Conservation (phyloP, 176 grass and related monocot genomes). For the Phyllostachys edulis region DNA sequence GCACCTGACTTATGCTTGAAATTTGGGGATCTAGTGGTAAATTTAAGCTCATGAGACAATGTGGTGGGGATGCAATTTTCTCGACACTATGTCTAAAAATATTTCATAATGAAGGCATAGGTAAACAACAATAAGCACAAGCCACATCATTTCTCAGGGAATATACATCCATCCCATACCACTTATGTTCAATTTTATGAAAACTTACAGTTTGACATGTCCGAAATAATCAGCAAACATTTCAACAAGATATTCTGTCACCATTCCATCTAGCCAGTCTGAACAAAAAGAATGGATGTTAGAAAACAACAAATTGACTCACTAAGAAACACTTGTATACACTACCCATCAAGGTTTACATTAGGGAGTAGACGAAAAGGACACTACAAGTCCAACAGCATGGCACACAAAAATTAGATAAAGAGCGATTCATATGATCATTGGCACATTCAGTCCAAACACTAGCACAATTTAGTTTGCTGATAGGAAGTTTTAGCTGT, state of each 20-base stretch:
- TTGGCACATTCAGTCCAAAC: not conserved
- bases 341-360: not conserved
- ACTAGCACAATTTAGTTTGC: not conserved
- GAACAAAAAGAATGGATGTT: conserved; percentile 24
- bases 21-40: not conserved
- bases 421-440: not conserved
- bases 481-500: not conserved
- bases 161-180: conserved; percentile 6
- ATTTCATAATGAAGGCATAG: not conserved
- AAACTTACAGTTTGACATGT: conserved; percentile 92
- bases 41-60: conserved; percentile 1
- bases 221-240: conserved; percentile 95
- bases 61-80: conserved; percentile 1
- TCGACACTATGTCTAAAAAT: not conserved
- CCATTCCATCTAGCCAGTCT: conserved; percentile 86
- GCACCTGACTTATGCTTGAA: conserved; percentile 14
- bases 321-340: not conserved
- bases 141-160: not conserved
- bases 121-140: conserved; percentile 21
- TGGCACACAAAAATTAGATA: not conserved
- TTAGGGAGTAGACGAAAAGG: not conserved
- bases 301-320: conserved; percentile 31
- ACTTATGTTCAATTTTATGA: not conserved
- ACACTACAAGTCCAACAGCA: not conserved
- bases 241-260: conserved; percentile 91